These are phyloP conservation scores for Limonomyces culmigenus DNA, from an alignment of 1,284 basidiomycete species.

Conservation along the genomic window DNA sequence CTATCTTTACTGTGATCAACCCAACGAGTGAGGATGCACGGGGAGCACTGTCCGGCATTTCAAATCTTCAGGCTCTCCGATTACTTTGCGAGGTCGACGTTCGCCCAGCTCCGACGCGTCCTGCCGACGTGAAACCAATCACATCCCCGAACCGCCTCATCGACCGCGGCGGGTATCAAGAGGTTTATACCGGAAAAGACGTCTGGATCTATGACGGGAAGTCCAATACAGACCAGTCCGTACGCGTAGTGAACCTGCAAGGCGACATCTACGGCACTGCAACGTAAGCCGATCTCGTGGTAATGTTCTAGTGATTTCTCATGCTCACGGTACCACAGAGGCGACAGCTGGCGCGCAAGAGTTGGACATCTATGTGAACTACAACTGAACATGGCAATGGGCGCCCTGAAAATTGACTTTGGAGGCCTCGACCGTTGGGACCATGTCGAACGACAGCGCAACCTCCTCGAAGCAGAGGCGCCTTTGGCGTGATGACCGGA, in stretches of 20 bases:
- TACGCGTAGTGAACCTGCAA: conserved; percentile 36
- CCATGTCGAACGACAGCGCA: conserved; percentile 38
- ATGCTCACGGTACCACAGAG: conserved; percentile 25
- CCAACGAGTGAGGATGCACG: conserved; percentile 23
- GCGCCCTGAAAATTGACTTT: conserved; percentile 57
- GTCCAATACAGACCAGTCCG: conserved; percentile 49
- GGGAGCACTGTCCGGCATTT: conserved; percentile 26
- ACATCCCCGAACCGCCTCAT: conserved; percentile 38
- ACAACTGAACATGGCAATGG: conserved; percentile 44
- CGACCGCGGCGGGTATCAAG: conserved; percentile 47
- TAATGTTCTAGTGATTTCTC: neutral
- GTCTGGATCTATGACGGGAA: conserved; percentile 59
- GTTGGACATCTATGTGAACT: conserved; percentile 54
- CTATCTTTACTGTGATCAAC: conserved; percentile 36
- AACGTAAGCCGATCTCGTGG: conserved; percentile 38
- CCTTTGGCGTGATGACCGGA: too few relatives aligned
- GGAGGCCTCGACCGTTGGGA: conserved; percentile 63
- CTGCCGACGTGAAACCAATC: conserved; percentile 24
- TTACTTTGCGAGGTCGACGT: conserved; percentile 53
- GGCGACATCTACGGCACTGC: conserved; percentile 51
- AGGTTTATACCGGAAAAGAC: conserved; percentile 49
- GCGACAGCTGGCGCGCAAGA: conserved; percentile 62
- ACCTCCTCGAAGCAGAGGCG: conserved; percentile 29
- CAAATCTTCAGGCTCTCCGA: conserved; percentile 49
- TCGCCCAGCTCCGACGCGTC: conserved; percentile 28